Percentiles rank a stretch among this genome's conserved stretches.
Evolutionary conservation across 257 asterid genomes (phyloP).

Genomic region (Ehretia macrophylla): DNA sequence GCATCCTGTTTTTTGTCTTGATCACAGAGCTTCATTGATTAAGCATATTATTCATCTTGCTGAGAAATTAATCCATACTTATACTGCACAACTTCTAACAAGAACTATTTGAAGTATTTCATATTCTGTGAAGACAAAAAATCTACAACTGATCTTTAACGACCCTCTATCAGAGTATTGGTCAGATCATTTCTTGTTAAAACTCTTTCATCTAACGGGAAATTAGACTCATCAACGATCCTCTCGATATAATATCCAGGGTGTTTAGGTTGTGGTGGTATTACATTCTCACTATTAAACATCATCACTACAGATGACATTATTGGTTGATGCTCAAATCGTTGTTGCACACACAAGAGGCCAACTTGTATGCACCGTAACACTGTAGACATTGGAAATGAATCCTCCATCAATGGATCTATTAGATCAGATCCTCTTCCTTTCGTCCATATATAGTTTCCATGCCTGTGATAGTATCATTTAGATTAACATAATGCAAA

Average conservation of each 20-base stretch:
- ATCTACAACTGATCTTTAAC: neutral
- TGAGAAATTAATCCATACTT: too few relatives aligned
- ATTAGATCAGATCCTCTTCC: constrained; percentile 27
- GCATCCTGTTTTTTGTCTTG: too few relatives aligned
- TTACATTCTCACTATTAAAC: constrained; percentile 25
- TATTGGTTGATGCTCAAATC: constrained; percentile 40
- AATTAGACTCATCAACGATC: constrained; percentile 8
- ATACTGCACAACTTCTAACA: too few relatives aligned
- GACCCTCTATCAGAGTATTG: neutral
- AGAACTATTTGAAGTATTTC: too few relatives aligned
- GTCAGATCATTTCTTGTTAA: neutral
- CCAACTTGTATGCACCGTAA: constrained; percentile 30
- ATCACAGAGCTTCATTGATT: too few relatives aligned
- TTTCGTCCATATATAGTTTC: constrained; percentile 36
- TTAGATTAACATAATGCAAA: neutral
- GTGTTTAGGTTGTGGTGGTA: constrained; percentile 35
- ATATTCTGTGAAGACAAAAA: too few relatives aligned
- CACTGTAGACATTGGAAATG: constrained; percentile 11
- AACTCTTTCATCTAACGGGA: neutral
- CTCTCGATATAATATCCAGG: constrained; percentile 40
- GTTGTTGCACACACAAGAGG: constrained; percentile 36
- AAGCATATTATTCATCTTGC: too few relatives aligned
- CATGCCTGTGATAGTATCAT: constrained; percentile 21
- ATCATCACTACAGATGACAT: constrained; percentile 40
- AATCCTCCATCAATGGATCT: constrained; percentile 14